Evolutionary conservation across 257 asterid genomes (phyloP), one percentile per base, ranked within the genome.

Genomic region (Nicotiana knightiana): DNA sequence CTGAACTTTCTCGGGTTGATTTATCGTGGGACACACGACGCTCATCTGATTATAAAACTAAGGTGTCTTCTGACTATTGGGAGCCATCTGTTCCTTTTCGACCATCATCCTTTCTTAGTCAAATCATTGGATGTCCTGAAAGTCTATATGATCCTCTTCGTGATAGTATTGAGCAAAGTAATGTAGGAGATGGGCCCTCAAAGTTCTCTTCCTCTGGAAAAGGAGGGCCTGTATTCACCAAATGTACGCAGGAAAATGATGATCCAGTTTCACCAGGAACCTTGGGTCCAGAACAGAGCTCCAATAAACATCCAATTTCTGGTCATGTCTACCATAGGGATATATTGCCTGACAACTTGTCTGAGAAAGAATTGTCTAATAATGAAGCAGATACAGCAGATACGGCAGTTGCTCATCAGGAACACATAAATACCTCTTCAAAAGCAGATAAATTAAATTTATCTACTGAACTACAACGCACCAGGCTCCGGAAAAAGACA

Each of bases 11-110:
- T 18, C 81, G 39, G 80, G 81, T 81, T 77, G 87, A 83, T 68
- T 18, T 65, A 46, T 79, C 85, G 16, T 58, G 80, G 61, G 94
- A 83, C 81, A 73, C 80, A 59, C 86, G 66, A 62, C 83, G 53
- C 80, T 65, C 86, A 9, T 84, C 83, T 63, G 88, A 78, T 53
- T 82, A 24, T 55, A 87, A 81, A 79, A 77, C 87, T 68, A 84
- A 79, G 80, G 79, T 79, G 54, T 83, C 85, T 77, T 89, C 85
- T 83, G 81, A 82, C 81, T 79, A 89, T 81, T 96, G 99, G 99
- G 96, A 89, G 85, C 94, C 95, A 59, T 93, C 97, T 57, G 86
- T 77, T 83, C 96, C 96, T 86, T 94, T 93, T 82, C 83, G 81
- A 37, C 97, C 99, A 30, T 92, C 94, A 3, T 90, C 88, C 84